Evolutionary conservation across 2,329 filamentous ascomycete species (phyloP), one percentile per base, ranked within the genome.

Genomic region (Colletotrichum lupini): DNA sequence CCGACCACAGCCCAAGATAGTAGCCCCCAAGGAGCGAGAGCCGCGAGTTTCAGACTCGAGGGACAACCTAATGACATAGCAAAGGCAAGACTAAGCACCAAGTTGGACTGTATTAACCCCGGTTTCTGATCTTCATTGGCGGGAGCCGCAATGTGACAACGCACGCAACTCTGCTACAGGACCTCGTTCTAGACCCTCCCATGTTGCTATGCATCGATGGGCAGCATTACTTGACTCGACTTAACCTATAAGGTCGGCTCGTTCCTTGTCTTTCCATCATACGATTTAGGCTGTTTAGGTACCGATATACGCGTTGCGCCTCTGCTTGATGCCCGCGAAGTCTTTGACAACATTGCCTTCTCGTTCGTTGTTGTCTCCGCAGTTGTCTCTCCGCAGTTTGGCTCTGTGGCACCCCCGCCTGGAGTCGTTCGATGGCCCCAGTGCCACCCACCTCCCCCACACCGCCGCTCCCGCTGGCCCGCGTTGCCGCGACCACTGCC

Each of bases 391-490:
- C 42, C 28, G 60, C 19, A 24, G 26, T 53, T 53, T 35, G 60
- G 16, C n/a, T 35, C 49, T 64, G 22, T 14, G 42, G 19, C 61
- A 32, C 24, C 49, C 60, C 61, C 61, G 46, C 61, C 61, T 16
- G 24, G 26, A 30, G 35, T 64, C 49, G 61, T 55, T 55, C 28
- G 49, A 55, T 64, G 9, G 52, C 22, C 42, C 26, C 26, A 30
- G n/a, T 35, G 60, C 32, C 32, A 35, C 32, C 5, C 4, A 32
- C 19, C 6, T 30, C 19, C 16, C 19, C 46, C 28, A 46, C 22
- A 53, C 16, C 53, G 61, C 61, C 49, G 61, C 28, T 37, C 28
- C 61, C 61, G 61, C 19, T 63, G 46, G 61, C 59, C 59, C 59
- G 46, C 46, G 42, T 53, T 63, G n/a, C 60, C 60, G 28, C 22